These are phyloP conservation scores for Lentinula lateritia DNA, from an alignment of 768 basidiomycete species.

Conservation along the genomic window DNA sequence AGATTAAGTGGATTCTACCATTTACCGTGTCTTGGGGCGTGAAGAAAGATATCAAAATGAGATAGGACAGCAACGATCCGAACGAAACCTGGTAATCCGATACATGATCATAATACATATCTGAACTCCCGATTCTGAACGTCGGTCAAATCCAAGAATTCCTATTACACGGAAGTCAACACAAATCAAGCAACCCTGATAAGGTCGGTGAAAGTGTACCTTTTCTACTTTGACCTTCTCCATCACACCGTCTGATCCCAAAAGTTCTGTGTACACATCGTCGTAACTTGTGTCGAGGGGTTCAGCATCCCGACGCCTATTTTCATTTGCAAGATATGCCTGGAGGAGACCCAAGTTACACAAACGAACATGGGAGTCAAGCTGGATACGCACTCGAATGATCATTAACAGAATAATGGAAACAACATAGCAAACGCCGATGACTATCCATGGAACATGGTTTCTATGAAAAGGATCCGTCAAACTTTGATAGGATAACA, in stretches of 20 bases:
- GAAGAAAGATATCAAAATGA: no score
- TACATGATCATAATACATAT: conserved; percentile 48
- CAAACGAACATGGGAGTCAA: conserved; percentile 35
- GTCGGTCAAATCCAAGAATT: conserved; percentile 71
- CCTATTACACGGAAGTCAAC: conserved; percentile 28
- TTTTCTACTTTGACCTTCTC: conserved; percentile 5
- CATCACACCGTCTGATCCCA: background rate
- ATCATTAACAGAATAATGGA: conserved; percentile 37
- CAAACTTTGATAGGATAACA: no score
- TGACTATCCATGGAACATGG: conserved; percentile 73
- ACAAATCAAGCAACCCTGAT: background rate
- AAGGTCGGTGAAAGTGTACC: background rate
- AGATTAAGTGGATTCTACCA: background rate
- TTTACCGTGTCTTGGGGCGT: no score
- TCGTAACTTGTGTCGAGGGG: background rate
- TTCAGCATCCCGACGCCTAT: conserved; percentile 57
- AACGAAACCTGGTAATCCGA: no score
- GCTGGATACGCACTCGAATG: conserved; percentile 48
- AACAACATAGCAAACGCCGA: conserved; percentile 53
- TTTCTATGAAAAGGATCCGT: conserved; percentile 35
- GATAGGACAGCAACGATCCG: no score
- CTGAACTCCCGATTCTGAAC: conserved; percentile 67
- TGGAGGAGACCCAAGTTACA: conserved; percentile 14
- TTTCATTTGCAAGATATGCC: conserved; percentile 45
- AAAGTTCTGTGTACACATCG: background rate